Evolutionary conservation across 2,329 filamentous ascomycete genomes (phyloP).

Genomic region (Stachybotrys chlorohalonatus): DNA sequence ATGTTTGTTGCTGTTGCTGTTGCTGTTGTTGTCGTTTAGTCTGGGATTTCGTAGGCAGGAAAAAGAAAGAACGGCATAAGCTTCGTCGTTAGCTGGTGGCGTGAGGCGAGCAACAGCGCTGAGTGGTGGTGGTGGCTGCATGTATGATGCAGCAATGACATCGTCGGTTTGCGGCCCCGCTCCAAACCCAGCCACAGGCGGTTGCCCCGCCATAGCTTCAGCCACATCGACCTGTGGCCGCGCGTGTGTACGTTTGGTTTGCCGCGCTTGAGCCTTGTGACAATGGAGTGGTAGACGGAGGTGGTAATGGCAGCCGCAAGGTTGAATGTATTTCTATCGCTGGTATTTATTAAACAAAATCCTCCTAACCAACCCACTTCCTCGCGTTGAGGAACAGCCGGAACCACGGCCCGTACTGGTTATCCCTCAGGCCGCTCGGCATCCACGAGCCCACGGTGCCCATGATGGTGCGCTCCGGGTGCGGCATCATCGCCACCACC

Average conservation of each 20-base stretch:
- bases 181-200: not conserved
- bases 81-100: too few relatives aligned
- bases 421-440: constrained; percentile 45
- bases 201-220: not conserved
- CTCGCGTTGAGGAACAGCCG: constrained; percentile 81
- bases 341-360: not conserved
- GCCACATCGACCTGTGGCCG: not conserved
- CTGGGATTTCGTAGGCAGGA: too few relatives aligned
- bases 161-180: not conserved
- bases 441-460: constrained; percentile 69
- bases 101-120: too few relatives aligned
- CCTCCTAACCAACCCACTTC: constrained; percentile 61
- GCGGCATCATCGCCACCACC: constrained; percentile 85
- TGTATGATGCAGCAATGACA: not conserved
- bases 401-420: constrained; percentile 77
- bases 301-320: too few relatives aligned
- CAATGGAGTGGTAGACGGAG: too few relatives aligned
- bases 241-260: too few relatives aligned
- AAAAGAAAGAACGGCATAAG: too few relatives aligned
- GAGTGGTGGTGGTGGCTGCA: not conserved
- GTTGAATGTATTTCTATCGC: too few relatives aligned
- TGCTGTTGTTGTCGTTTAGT: too few relatives aligned
- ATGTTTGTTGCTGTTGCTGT: too few relatives aligned
- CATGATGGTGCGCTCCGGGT: constrained; percentile 83
- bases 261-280: too few relatives aligned